These are phyloP conservation scores for Cephalotrichum gorgonifer DNA, from an alignment of 2,329 filamentous ascomycete species.

Conservation along the genomic window DNA sequence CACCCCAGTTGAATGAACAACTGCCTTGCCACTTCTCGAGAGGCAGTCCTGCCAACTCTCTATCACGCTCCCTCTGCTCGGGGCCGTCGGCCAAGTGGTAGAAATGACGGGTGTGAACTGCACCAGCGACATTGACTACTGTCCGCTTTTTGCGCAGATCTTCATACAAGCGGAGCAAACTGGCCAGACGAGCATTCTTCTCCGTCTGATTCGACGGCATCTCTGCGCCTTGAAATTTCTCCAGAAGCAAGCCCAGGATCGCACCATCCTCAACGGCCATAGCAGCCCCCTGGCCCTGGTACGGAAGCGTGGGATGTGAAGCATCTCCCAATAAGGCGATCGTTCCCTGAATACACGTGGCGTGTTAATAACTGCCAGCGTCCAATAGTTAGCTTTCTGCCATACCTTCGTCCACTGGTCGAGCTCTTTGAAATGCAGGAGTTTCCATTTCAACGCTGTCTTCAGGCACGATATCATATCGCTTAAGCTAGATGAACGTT, in stretches of 20 bases:
- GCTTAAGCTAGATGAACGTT: background rate
- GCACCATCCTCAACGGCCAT: conserved; percentile 15
- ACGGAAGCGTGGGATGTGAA: conserved; percentile 12
- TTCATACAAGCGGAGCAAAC: conserved; percentile 38
- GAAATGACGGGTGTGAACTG: background rate
- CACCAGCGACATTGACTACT: background rate
- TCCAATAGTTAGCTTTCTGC: no score
- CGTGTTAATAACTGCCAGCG: no score
- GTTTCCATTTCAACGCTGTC: conserved; percentile 3
- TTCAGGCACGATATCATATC: conserved; percentile 1
- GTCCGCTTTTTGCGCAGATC: conserved; percentile 43
- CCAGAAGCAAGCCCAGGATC: conserved; percentile 16
- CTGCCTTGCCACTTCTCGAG: no score
- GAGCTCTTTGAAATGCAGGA: conserved; percentile 3
- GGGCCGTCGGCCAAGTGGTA: conserved; percentile 1
- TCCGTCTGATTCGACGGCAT: no score
- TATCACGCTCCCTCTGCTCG: background rate
- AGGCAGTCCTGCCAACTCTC: no score
- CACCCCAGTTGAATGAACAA: no score
- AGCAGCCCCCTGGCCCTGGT: conserved; percentile 16
- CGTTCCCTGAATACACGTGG: no score
- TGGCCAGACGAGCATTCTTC: background rate
- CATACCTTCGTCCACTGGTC: conserved; percentile 5
- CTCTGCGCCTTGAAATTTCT: background rate
- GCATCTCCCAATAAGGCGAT: conserved; percentile 12